Evolutionary conservation across 768 basidiomycete species (phyloP).

Genomic region (Chalciporus piperatus): DNA sequence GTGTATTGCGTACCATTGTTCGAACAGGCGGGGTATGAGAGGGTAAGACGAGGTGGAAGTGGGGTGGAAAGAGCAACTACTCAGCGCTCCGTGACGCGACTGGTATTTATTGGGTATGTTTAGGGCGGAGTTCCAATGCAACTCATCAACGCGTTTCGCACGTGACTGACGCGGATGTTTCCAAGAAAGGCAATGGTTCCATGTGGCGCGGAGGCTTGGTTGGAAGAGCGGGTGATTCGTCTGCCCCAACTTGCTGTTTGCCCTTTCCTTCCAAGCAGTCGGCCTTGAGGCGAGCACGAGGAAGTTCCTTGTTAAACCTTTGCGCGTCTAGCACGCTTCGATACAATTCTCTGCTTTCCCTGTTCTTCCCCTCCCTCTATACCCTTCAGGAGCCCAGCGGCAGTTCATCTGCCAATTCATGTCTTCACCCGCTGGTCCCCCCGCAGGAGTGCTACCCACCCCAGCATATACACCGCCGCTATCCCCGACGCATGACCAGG

Average conservation of each 20-base stretch:
- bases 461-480: constrained; percentile 41
- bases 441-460: constrained; percentile 34
- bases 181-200: constrained; percentile 18
- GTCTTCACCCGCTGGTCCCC: constrained; percentile 32
- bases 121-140: constrained; percentile 31
- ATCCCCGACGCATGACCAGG: constrained; percentile 71
- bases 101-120: constrained; percentile 29
- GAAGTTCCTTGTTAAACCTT: constrained; percentile 20
- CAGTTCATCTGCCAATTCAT: constrained; percentile 33
- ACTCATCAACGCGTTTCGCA: constrained; percentile 33
- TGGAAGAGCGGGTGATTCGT: constrained; percentile 4
- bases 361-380: constrained; percentile 2
- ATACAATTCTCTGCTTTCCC: constrained; percentile 9
- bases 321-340: constrained; percentile 15
- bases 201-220: constrained; percentile 20
- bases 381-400: constrained; percentile 12
- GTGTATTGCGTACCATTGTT: constrained; percentile 32
- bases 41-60: constrained; percentile 21
- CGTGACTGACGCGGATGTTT: constrained; percentile 32
- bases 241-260: constrained; percentile 10
- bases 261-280: constrained; percentile 1
- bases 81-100: constrained; percentile 18
- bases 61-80: constrained; percentile 6
- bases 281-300: constrained; percentile 35
- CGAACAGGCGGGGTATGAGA: constrained; percentile 1